Percentiles rank a stretch among this genome's conserved stretches.
phyloP scores from a whole-genome alignment of 1,284 basidiomycete genomes.

The Porogramme epimiltina region DNA sequence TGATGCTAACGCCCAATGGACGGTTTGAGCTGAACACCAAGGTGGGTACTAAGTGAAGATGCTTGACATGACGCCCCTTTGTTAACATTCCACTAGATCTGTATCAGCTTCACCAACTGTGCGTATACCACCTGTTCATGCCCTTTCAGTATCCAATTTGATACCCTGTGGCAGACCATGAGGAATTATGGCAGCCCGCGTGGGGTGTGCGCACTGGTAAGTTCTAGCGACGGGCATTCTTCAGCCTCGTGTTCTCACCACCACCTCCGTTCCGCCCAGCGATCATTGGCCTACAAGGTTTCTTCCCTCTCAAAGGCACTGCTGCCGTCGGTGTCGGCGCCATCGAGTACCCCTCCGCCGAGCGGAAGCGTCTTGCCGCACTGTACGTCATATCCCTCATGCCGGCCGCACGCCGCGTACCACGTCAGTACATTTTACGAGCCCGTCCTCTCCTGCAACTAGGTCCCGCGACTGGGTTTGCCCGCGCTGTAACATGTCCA shows the following conservation, averaged over 20 bases:
- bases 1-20: constrained; percentile 94
- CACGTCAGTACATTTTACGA: constrained; percentile 4
- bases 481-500: constrained; percentile 70
- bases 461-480: constrained; percentile 86
- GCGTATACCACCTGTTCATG: constrained; percentile 29
- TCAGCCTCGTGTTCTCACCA: constrained; percentile 10
- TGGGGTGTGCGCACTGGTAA: constrained; percentile 94
- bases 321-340: constrained; percentile 91
- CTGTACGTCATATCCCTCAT: constrained; percentile 51
- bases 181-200: constrained; percentile 94
- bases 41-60: constrained; percentile 50
- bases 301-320: constrained; percentile 89
- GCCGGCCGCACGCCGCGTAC: constrained; percentile 7
- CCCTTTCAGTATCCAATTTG: not conserved
- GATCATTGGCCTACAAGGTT: constrained; percentile 88
- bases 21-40: constrained; percentile 95
- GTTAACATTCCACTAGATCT: constrained; percentile 61
- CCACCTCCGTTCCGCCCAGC: constrained; percentile 46
- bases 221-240: constrained; percentile 19
- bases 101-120: constrained; percentile 92
- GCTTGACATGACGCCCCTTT: not conserved
- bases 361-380: constrained; percentile 80
- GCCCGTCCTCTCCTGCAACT: constrained; percentile 8
- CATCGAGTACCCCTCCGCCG: constrained; percentile 77
- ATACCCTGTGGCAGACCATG: constrained; percentile 60